Evolutionary conservation across 805 yeast species (phyloP).

Genomic region (Grigorovia humatica): DNA sequence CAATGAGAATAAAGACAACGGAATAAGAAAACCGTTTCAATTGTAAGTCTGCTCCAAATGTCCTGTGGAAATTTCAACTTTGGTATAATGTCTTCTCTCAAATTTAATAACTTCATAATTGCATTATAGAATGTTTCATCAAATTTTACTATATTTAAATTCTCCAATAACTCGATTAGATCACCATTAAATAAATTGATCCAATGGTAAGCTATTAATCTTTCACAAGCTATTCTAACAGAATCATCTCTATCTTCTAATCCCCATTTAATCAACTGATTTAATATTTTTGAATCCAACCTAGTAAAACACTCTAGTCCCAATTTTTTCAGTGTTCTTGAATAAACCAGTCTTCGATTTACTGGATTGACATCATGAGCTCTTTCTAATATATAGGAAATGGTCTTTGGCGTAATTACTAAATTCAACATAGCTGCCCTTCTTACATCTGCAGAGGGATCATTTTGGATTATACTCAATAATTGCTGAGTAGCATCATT

Average conservation of each 20-base stretch:
- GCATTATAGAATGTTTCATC: slow-evolving; percentile 53
- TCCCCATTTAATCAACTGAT: slow-evolving; percentile 71
- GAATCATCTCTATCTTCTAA: slow-evolving; percentile 71
- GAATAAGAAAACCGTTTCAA: slow-evolving; percentile 65
- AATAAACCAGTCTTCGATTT: slow-evolving; percentile 63
- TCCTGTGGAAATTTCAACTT: slow-evolving; percentile 52
- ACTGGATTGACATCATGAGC: slow-evolving; percentile 69
- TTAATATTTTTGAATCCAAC: slow-evolving; percentile 38
- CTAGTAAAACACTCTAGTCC: slow-evolving; percentile 43
- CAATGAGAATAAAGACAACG: slow-evolving; percentile 61
- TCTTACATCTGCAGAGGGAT: slow-evolving; percentile 80
- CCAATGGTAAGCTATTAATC: slow-evolving; percentile 68
- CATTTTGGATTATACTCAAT: slow-evolving; percentile 53
- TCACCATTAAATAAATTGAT: slow-evolving; percentile 56
- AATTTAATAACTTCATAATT: slow-evolving; percentile 49
- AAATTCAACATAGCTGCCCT: slow-evolving; percentile 72
- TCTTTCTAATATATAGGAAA: slow-evolving; percentile 57
- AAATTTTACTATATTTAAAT: slow-evolving; percentile 60
- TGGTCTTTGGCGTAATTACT: slow-evolving; percentile 42
- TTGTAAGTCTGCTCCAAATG: slow-evolving; percentile 59
- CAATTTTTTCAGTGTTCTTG: slow-evolving; percentile 55
- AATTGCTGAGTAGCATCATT: slow-evolving; percentile 40
- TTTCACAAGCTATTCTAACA: slow-evolving; percentile 62
- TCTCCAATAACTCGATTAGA: slow-evolving; percentile 58
- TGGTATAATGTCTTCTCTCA: slow-evolving; percentile 51